phyloP scores from a whole-genome alignment of 2,329 filamentous ascomycete species.

The Sclerotiophoma versabilis region DNA sequence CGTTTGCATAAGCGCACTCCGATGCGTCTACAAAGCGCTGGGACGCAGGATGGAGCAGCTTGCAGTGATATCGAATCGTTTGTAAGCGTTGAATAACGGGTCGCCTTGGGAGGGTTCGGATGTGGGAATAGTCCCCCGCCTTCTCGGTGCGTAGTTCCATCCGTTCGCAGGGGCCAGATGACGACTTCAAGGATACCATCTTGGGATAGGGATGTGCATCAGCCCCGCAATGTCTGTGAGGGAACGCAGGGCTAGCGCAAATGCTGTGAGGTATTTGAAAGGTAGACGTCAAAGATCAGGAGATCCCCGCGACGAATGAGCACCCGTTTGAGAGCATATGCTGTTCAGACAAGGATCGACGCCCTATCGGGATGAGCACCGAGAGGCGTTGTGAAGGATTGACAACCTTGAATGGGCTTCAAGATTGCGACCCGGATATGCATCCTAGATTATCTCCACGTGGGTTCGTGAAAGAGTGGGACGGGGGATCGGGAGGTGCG shows the following conservation, averaged over 20 bases:
- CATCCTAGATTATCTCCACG: neutral
- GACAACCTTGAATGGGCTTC: neutral
- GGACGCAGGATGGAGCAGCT: neutral
- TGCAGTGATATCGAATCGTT: neutral
- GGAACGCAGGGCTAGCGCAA: neutral
- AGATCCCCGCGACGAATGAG: neutral
- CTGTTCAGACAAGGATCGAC: neutral
- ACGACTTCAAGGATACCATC: neutral
- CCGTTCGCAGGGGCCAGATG: neutral
- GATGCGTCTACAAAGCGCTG: neutral
- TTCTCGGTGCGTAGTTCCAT: neutral
- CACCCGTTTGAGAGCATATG: neutral
- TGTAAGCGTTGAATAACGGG: neutral
- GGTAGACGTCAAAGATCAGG: neutral
- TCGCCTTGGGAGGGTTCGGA: neutral
- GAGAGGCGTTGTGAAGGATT: neutral
- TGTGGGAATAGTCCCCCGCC: neutral
- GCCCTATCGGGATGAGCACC: neutral
- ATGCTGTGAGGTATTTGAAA: neutral
- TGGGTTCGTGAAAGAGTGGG: neutral
- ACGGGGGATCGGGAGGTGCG: conserved; percentile 7
- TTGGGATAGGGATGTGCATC: neutral
- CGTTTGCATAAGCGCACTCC: neutral
- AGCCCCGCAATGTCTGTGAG: neutral
- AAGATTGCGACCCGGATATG: neutral